Evolutionary conservation across 1,139 yeast genomes (phyloP), one percentile per base, ranked within the genome.

Genomic region (Candida sojae): DNA sequence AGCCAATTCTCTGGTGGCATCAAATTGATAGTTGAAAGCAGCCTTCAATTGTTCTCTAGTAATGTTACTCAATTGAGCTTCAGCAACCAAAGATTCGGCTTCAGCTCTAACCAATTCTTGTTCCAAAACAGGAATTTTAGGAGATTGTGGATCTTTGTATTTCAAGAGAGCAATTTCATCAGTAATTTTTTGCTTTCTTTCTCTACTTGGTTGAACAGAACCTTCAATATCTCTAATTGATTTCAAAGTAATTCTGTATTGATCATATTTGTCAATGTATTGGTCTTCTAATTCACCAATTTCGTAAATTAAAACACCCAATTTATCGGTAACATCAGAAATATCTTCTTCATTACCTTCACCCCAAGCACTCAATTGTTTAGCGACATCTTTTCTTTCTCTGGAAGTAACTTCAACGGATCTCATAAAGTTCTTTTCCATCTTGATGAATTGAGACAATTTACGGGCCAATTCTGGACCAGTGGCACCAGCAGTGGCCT

Each of bases 101-200:
- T 93, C 99, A 46, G 98, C 97, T 74, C 99, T 88, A 57, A 93
- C 98, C 70, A 93, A 83, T 77, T 93, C 98, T 77, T 93, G 98
- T 80, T 93, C 99, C 69, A 93, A 83, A 48, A 92, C 91, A 56
- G 90, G 84, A 59, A 93, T 89, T 80, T 90, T 92, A 72, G 96
- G 97, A 49, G 97, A 89, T 75, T 88, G 89, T 55, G 99, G 98
- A 74, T 93, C 98, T 81, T 92, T 93, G 82, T 93, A 93, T 79
- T 93, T 93, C 75, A 93, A 83, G 75, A 88, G 92, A 57, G 98
- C 98, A 72, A 93, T 93, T 78, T 92, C 93, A 73, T 93, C 98
- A 59, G 97, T 91, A 68, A 93, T 89, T 77, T 90, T 90, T 71
- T 90, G 96, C 82, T 93, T 93, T 73, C 97, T 88, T 79, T 92